phyloP scores from a whole-genome alignment of 179 eudicot genomes.

The Heliamphora pulchella region DNA sequence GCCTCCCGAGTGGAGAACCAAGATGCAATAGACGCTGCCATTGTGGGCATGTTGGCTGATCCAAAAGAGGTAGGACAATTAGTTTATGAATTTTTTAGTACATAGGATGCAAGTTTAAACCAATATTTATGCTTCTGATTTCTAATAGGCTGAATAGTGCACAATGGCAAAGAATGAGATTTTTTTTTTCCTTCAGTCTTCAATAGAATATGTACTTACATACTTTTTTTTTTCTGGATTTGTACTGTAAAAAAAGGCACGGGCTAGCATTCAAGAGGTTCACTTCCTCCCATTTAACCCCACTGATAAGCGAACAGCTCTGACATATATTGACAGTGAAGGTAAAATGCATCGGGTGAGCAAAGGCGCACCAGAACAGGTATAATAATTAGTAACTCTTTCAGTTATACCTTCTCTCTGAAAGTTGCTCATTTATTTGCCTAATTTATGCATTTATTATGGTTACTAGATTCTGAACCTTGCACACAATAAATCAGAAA shows the following conservation, averaged over 20 bases:
- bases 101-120: background rate
- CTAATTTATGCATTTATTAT: constrained; percentile 13
- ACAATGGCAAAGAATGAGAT: background rate
- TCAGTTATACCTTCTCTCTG: background rate
- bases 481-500: constrained; percentile 78
- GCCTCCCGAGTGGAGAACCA: constrained; percentile 87
- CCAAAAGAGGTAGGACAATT: constrained; percentile 57
- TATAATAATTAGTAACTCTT: constrained; percentile 18
- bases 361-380: constrained; percentile 98
- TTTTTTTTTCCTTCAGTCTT: background rate
- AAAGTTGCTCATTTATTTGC: background rate
- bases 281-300: constrained; percentile 95
- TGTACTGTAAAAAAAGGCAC: constrained; percentile 38
- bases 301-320: constrained; percentile 84
- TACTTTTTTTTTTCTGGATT: background rate
- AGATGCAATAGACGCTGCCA: constrained; percentile 92
- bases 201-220: background rate
- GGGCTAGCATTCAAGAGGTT: constrained; percentile 73
- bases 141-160: background rate
- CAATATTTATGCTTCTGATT: constrained; percentile 4
- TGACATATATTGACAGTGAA: constrained; percentile 63
- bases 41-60: constrained; percentile 73
- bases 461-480: constrained; percentile 61
- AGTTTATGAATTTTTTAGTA: background rate
- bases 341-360: constrained; percentile 87